Evolutionary conservation across 1,139 yeast species (phyloP), one percentile per base, ranked within the genome.

Genomic region (Candida glucosophila): DNA sequence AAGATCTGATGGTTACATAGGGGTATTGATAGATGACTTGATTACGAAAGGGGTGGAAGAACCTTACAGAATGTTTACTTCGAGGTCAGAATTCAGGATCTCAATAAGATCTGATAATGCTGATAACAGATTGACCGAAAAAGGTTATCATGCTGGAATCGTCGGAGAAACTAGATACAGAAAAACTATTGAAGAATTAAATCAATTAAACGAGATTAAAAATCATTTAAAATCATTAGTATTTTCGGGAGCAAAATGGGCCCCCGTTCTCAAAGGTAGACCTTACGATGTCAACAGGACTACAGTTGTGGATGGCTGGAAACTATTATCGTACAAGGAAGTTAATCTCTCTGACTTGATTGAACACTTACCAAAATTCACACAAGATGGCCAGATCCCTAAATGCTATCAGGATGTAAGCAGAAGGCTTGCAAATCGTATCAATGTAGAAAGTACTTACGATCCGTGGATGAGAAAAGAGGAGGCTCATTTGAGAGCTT

Each of bases 31-130:
- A 22, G 98, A 92, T 51, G 99, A 92, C 54, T 62, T 92, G 39
- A 81, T 86, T 19, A 88, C 96, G 1, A 85, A 86, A 52, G 99
- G 98, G 12, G 95, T 92, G 1, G 88, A 80, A 33, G 99, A 92
- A 47, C 99, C 99, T 1, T 92, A 92, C 49, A 65, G 99, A 35
- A 92, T 92, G 98, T 92, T 92, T 46, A 92, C 98, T 0, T 85
- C 96, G 3, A 67, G 99, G 29, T 82, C 95, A 0, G 99, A 92
- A 47, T 92, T 85, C 49, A 65, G 98, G 43, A 73, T 92, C 22
- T 77, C 88, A 15, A 80, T 86, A 6, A 65, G 99, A 31, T 77
- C 95, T 1, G 98, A 92, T 49, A 92, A 90, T 55, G 98, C 99
- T 0, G 97, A 92, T 44, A 49, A 67, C 30, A 60, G 99, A 32